A percentile compares a stretch with the other conserved stretches of the same genome.
phyloP scores from a whole-genome alignment of 1,139 yeast species.

The Saccharomyces hybrid region DNA sequence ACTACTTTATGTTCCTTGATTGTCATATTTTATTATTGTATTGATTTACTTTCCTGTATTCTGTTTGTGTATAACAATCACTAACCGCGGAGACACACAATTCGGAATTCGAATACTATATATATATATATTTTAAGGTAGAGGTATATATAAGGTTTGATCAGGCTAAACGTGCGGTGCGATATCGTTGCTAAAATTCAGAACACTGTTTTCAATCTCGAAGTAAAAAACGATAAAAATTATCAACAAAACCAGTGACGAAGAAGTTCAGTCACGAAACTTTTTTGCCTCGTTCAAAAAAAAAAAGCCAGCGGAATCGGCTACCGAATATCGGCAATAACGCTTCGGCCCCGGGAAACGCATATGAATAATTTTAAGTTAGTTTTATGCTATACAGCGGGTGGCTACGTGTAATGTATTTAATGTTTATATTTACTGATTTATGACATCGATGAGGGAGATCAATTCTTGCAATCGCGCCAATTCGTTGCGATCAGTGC shows the following conservation, averaged over 20 bases:
- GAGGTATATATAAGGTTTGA: neutral
- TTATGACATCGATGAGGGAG: neutral
- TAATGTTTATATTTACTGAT: neutral
- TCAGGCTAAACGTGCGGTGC: neutral
- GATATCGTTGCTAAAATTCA: neutral
- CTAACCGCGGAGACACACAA: neutral
- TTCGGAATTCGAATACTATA: neutral
- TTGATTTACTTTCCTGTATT: neutral
- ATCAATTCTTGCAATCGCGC: neutral
- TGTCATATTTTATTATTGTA: slow-evolving; percentile 9
- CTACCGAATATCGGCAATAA: neutral
- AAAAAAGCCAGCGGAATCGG: slow-evolving; percentile 1
- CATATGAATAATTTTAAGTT: neutral
- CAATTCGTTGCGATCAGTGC: neutral
- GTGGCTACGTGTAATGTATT: neutral
- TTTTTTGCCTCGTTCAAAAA: neutral
- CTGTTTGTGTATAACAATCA: neutral
- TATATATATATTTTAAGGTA: neutral
- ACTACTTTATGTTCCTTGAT: slow-evolving; percentile 41
- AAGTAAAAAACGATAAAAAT: neutral
- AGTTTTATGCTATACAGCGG: neutral
- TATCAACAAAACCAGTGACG: neutral
- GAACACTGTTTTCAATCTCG: neutral
- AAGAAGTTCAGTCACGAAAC: neutral
- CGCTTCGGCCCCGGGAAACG: neutral